Base-by-base conservation (phyloP, 148 eudicot genomes). In the Rhododendron mucronatum region DNA sequence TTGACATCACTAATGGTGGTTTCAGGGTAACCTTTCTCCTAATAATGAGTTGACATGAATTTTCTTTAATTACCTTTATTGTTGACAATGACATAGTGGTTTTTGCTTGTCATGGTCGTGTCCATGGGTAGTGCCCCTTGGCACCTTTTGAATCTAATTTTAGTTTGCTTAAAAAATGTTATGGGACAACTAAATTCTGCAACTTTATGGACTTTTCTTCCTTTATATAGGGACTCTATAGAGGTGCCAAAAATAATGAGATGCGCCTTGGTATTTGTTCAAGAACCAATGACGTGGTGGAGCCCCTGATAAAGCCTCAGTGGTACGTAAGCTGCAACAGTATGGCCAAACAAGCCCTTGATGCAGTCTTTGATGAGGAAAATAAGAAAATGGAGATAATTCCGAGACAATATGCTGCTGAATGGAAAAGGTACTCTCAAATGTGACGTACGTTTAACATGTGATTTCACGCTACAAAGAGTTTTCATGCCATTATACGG, bases 241-340 rank as follows among this genome's bases (percentile, higher is more conserved):
- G 92, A 88, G 98, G 94, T 69, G 89, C 91, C 61, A 80, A 91
- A 89, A 91, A 91, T 84, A 95, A 95, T 87, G 98, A 94, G 92
- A 97, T 95, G 99, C 98, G 98, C 75, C 98, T 97, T 80, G 98
- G 98, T 8, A 5, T 90, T 87, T 97, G 99, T 92, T 95, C 98
- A 82, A 91, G 99, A 87, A 97, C 90, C 88, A 93, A 92, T 90
- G 98, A 97, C 88, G 93, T 97, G 63, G 93, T 97, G 85, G 99
- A 97, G 87, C 98, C 99, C 26, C 85, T 95, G 85, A 94, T 97
- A 88, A 97, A 97, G 92, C 98, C 98, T 79, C 98, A 97, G 90
- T 95, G 99, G 99, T 97, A 93, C 86, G 99, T 97, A 76, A 93
- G 89, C 88, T 97, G 99, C 88, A 88, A 74, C 84, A 85, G 88